These are phyloP conservation scores for Cutaneotrichosporon mucoides DNA, from an alignment of 1,284 basidiomycete genomes.

Conservation along the genomic window DNA sequence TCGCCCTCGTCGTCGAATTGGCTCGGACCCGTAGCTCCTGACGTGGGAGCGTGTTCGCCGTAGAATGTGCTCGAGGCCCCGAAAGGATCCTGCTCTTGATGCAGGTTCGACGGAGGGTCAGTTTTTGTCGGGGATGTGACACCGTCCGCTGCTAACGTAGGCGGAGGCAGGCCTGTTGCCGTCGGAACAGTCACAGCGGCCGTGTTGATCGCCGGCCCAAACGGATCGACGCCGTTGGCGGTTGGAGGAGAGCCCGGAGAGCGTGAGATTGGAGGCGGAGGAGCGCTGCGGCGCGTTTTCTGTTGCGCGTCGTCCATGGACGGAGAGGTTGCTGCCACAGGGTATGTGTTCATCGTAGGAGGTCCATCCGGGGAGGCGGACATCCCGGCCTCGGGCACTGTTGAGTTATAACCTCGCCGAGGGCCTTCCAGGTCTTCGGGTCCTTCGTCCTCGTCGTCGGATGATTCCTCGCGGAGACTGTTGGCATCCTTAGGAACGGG, in stretches of 20 bases:
- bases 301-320: slow-evolving; percentile 12
- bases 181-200: too few species aligned
- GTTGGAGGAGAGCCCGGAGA: neutral
- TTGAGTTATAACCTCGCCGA: slow-evolving; percentile 12
- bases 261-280: slow-evolving; percentile 24
- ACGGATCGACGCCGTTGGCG: neutral
- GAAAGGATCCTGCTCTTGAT: slow-evolving; percentile 5
- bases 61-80: slow-evolving; percentile 23
- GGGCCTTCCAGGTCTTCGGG: slow-evolving; percentile 49
- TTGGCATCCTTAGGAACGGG: too few species aligned
- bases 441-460: slow-evolving; percentile 43
- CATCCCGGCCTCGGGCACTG: too few species aligned
- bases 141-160: too few species aligned
- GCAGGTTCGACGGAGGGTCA: too few species aligned
- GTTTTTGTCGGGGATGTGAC: too few species aligned
- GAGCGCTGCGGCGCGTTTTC: slow-evolving; percentile 38
- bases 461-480: slow-evolving; percentile 5
- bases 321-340: neutral
- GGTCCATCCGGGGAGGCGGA: slow-evolving; percentile 21
- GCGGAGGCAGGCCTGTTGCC: too few species aligned
- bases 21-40: too few species aligned
- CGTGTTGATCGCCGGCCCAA: neutral
- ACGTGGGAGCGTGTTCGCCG: neutral
- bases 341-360: neutral
- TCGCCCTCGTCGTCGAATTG: slow-evolving; percentile 80